phyloP scores from a whole-genome alignment of 768 basidiomycete species.

The Collybia sordida region DNA sequence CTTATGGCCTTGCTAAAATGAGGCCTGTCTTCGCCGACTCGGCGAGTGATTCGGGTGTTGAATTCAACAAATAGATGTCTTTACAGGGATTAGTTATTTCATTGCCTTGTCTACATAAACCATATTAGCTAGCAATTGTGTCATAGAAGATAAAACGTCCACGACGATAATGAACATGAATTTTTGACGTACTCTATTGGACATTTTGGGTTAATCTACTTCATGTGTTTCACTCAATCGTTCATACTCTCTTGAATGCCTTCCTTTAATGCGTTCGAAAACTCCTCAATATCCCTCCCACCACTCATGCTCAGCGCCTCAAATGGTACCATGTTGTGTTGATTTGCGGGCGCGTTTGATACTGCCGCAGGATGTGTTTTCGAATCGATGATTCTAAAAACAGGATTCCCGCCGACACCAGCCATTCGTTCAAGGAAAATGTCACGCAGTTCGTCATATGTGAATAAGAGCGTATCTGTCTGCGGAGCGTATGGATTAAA shows the following conservation, averaged over 20 bases:
- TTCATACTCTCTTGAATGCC: slow-evolving; percentile 39
- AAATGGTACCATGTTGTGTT: slow-evolving; percentile 90
- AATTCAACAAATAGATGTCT: slow-evolving; percentile 37
- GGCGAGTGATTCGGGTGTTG: slow-evolving; percentile 55
- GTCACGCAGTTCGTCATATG: slow-evolving; percentile 68
- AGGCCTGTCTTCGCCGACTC: slow-evolving; percentile 65
- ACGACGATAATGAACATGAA: neutral
- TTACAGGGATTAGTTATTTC: neutral
- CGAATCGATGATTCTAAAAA: slow-evolving; percentile 71
- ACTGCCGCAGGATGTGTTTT: slow-evolving; percentile 66
- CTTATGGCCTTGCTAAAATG: slow-evolving; percentile 70
- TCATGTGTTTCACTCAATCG: neutral
- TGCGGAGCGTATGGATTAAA: slow-evolving; percentile 86
- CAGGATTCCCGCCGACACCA: slow-evolving; percentile 24
- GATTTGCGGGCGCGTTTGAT: slow-evolving; percentile 69
- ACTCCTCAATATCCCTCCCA: slow-evolving; percentile 71
- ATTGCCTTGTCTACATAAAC: neutral
- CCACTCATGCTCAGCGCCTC: slow-evolving; percentile 82
- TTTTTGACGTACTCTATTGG: too few relatives aligned
- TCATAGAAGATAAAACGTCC: neutral
- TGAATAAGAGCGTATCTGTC: slow-evolving; percentile 88
- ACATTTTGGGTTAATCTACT: neutral
- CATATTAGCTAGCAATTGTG: neutral
- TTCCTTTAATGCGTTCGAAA: slow-evolving; percentile 65
- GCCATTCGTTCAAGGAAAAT: slow-evolving; percentile 24